A percentile compares a stretch with the other conserved stretches of the same genome.
phyloP scores from a whole-genome alignment of 129 eudicot genomes.

The Flaveria linearis region DNA sequence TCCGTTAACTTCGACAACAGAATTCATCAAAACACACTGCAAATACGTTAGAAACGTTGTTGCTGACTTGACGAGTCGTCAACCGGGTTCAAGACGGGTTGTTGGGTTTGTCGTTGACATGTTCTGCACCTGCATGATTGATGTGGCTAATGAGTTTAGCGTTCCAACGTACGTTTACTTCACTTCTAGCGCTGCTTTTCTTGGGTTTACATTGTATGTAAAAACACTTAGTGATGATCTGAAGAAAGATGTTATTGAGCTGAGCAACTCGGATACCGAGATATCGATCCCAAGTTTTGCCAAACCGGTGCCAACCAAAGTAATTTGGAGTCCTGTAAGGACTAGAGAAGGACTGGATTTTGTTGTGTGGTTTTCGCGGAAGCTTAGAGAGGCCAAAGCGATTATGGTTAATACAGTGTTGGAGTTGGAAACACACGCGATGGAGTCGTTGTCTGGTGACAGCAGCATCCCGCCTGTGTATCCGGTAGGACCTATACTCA shows the following conservation, averaged over 20 bases:
- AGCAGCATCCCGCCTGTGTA: slow-evolving; percentile 16
- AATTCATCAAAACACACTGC: not conserved
- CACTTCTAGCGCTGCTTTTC: slow-evolving; percentile 4
- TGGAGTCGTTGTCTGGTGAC: slow-evolving; percentile 15
- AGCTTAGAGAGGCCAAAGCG: slow-evolving; percentile 8
- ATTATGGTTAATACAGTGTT: slow-evolving; percentile 7
- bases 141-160: slow-evolving; percentile 29
- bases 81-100: not conserved
- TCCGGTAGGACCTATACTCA: slow-evolving; percentile 29
- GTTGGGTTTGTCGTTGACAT: slow-evolving; percentile 23
- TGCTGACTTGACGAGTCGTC: not conserved
- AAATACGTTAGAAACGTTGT: slow-evolving; percentile 11
- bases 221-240: not conserved
- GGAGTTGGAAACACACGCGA: slow-evolving; percentile 17
- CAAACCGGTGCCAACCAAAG: slow-evolving; percentile 3
- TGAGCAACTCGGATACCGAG: not conserved
- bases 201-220: not conserved
- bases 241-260: not conserved
- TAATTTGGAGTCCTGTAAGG: not conserved
- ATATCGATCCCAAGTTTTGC: not conserved
- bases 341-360: not conserved
- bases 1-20: not conserved
- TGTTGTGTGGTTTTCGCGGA: not conserved
- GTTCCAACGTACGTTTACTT: slow-evolving; percentile 10
- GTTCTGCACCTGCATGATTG: slow-evolving; percentile 21